Evolutionary conservation across 192 early-diverging fungal species (phyloP).

Genomic region (Coemansia sp.): DNA sequence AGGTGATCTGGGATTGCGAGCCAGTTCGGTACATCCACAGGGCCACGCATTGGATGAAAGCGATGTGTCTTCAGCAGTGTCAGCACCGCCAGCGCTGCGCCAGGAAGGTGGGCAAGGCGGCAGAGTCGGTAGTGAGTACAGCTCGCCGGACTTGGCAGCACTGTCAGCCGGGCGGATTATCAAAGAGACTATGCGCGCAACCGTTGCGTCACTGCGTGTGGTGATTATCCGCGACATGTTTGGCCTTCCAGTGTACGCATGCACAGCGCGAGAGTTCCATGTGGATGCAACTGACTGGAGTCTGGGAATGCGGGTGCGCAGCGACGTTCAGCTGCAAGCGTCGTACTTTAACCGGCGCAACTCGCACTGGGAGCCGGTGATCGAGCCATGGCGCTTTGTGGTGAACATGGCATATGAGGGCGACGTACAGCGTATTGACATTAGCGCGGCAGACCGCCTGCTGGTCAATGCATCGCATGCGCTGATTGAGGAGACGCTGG

Average conservation of each 20-base stretch:
- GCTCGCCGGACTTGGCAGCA: neutral
- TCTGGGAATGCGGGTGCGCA: slow-evolving; percentile 63
- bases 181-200: slow-evolving; percentile 51
- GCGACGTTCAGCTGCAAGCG: slow-evolving; percentile 67
- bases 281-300: slow-evolving; percentile 87
- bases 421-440: slow-evolving; percentile 57
- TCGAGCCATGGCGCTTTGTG: slow-evolving; percentile 86
- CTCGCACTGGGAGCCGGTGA: slow-evolving; percentile 97
- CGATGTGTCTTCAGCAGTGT: slow-evolving; percentile 6
- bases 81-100: slow-evolving; percentile 11
- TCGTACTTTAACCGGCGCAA: slow-evolving; percentile 97
- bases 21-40: neutral
- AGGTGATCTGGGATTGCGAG: neutral
- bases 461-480: slow-evolving; percentile 88
- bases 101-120: neutral
- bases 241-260: slow-evolving; percentile 88
- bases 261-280: slow-evolving; percentile 76
- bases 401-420: slow-evolving; percentile 43
- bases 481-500: slow-evolving; percentile 68
- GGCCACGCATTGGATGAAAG: neutral
- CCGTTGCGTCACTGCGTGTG: slow-evolving; percentile 50
- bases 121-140: neutral
- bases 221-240: slow-evolving; percentile 94
- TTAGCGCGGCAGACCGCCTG: slow-evolving; percentile 70
- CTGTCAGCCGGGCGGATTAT: slow-evolving; percentile 21